Percentiles rank a stretch among this genome's conserved stretches.
These are phyloP conservation scores for Plasmodium coatneyi DNA, from an alignment of 169 alveolate species.

Conservation along the genomic window DNA sequence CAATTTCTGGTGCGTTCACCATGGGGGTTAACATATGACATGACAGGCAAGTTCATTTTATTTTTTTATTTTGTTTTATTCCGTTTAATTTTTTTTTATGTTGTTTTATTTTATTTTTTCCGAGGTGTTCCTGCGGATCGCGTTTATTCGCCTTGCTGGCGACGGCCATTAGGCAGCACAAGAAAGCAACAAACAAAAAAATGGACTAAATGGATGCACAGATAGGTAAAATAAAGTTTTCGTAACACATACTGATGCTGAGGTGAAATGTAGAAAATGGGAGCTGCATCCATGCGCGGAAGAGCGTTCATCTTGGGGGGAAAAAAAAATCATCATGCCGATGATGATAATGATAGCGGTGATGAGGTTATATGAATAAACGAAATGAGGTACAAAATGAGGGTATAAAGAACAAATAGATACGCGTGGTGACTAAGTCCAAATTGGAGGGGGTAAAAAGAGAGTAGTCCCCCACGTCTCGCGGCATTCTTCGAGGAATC, in stretches of 20 bases:
- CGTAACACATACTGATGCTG: neutral
- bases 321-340: neutral
- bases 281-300: neutral
- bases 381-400: neutral
- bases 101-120: neutral
- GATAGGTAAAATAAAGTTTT: neutral
- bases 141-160: neutral
- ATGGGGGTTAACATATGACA: neutral
- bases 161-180: neutral
- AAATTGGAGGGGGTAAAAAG: neutral
- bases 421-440: neutral
- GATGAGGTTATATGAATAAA: neutral
- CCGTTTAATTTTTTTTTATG: neutral
- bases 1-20: neutral
- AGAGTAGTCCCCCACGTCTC: neutral
- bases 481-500: neutral
- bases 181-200: no score
- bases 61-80: neutral
- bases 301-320: neutral
- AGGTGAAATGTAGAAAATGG: neutral
- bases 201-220: neutral
- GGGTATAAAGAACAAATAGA: neutral
- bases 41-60: neutral
- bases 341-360: neutral
- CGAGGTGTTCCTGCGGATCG: neutral